These are phyloP conservation scores for Teunomyces funiuensis DNA, from an alignment of 805 yeast genomes.

Conservation along the genomic window DNA sequence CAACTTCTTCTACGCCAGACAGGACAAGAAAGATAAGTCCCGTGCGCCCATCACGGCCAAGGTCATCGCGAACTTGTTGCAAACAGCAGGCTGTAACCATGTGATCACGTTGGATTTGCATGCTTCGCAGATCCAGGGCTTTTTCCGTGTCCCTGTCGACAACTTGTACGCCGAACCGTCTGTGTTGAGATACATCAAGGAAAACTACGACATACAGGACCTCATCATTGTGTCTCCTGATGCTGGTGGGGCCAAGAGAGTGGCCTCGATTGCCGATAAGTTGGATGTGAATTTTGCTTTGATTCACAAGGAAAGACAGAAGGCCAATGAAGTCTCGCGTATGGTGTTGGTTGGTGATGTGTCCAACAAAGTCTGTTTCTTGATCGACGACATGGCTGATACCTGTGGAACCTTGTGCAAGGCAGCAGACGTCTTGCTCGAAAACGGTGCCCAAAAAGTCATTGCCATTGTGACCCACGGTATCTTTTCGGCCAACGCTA, in stretches of 20 bases:
- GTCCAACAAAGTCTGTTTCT: slow-evolving; percentile 71
- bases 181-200: slow-evolving; percentile 77
- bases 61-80: slow-evolving; percentile 84
- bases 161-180: slow-evolving; percentile 94
- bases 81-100: slow-evolving; percentile 94
- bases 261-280: slow-evolving; percentile 89
- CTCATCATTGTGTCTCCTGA: slow-evolving; percentile 92
- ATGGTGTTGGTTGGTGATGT: slow-evolving; percentile 98
- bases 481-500: slow-evolving; percentile 82
- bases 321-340: slow-evolving; percentile 90
- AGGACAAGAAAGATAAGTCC: slow-evolving; percentile 93
- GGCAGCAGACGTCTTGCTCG: slow-evolving; percentile 84
- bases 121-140: slow-evolving; percentile 97
- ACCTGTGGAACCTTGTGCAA: slow-evolving; percentile 96
- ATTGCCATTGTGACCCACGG: slow-evolving; percentile 97
- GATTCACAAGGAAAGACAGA: slow-evolving; percentile 93
- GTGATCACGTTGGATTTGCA: slow-evolving; percentile 96
- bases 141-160: slow-evolving; percentile 93
- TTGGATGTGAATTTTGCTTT: slow-evolving; percentile 91
- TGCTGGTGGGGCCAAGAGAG: slow-evolving; percentile 99
- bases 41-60: slow-evolving; percentile 97
- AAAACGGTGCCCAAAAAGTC: slow-evolving; percentile 79
- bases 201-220: slow-evolving; percentile 53
- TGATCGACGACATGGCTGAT: slow-evolving; percentile 98
- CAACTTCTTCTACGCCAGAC: slow-evolving; percentile 95